Percentiles rank a stretch among this genome's conserved stretches.
Conservation (phyloP, 768 basidiomycete species). For the Tremella yokohamensis region DNA sequence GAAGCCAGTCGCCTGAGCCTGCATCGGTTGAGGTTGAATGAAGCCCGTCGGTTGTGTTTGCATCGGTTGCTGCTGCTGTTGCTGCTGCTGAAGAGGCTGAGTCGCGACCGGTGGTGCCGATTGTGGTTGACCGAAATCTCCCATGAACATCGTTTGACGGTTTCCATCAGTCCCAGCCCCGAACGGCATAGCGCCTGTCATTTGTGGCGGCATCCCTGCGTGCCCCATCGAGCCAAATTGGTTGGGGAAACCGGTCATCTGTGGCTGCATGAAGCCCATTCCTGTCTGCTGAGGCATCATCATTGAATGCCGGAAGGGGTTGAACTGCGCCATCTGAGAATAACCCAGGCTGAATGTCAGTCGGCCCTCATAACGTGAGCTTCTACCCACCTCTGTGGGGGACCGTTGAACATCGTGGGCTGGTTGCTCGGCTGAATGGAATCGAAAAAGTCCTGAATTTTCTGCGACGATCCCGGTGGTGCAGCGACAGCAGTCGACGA, state of each 20-base stretch:
- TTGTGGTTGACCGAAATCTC: constrained; percentile 17
- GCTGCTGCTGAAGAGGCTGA: constrained; percentile 51
- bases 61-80: constrained; percentile 56
- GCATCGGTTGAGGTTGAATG: constrained; percentile 26
- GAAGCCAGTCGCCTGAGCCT: constrained; percentile 37
- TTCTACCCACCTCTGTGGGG: constrained; percentile 27
- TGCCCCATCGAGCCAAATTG: constrained; percentile 15
- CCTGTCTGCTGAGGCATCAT: constrained; percentile 51
- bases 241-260: constrained; percentile 49
- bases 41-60: constrained; percentile 59
- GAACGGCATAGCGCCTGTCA: constrained; percentile 56
- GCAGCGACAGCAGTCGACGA: constrained; percentile 32
- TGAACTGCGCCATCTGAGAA: constrained; percentile 55
- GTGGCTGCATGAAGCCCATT: constrained; percentile 39
- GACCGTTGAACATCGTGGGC: constrained; percentile 44
- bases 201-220: constrained; percentile 52
- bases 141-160: constrained; percentile 49
- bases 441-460: constrained; percentile 77
- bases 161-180: constrained; percentile 10
- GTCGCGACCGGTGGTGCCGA: background rate
- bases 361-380: background rate
- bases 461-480: constrained; percentile 51
- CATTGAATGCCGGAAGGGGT: constrained; percentile 71
- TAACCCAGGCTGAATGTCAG: constrained; percentile 1
- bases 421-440: constrained; percentile 77